Conservation (phyloP, 2,329 filamentous ascomycete genomes). For the Botrytis elliptica region DNA sequence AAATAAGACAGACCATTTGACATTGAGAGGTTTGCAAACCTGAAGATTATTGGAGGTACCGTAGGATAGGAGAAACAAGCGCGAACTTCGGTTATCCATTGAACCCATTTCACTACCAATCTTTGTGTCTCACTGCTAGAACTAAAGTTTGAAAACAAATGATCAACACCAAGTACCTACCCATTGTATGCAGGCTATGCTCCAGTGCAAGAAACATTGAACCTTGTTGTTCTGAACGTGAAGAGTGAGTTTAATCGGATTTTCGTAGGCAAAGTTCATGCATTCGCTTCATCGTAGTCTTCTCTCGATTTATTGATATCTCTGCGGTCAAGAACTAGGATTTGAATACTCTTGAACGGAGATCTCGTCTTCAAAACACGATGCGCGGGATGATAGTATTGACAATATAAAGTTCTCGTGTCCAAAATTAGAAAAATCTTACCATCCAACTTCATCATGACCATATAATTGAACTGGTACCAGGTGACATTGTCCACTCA, state of each 20-base stretch:
- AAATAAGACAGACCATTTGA: background rate
- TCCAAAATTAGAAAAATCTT: background rate
- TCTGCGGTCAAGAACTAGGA: background rate
- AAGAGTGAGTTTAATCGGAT: background rate
- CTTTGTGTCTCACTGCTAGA: background rate
- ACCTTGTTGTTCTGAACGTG: background rate
- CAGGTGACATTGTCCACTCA: background rate
- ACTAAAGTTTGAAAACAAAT: background rate
- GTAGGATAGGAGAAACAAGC: background rate
- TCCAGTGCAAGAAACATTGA: background rate
- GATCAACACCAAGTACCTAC: background rate
- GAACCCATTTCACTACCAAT: background rate
- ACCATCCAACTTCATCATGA: background rate
- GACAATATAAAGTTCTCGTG: background rate
- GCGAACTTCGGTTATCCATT: background rate
- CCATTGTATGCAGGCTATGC: background rate
- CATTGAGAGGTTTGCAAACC: background rate
- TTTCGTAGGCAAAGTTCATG: background rate
- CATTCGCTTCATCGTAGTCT: background rate
- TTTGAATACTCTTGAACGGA: background rate
- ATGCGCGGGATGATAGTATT: background rate
- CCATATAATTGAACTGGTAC: background rate
- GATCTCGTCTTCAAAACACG: background rate
- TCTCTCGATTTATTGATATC: background rate
- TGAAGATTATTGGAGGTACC: background rate